These are phyloP conservation scores for Nannizziopsis barbatae DNA, from an alignment of 2,329 filamentous ascomycete species.

Conservation along the genomic window DNA sequence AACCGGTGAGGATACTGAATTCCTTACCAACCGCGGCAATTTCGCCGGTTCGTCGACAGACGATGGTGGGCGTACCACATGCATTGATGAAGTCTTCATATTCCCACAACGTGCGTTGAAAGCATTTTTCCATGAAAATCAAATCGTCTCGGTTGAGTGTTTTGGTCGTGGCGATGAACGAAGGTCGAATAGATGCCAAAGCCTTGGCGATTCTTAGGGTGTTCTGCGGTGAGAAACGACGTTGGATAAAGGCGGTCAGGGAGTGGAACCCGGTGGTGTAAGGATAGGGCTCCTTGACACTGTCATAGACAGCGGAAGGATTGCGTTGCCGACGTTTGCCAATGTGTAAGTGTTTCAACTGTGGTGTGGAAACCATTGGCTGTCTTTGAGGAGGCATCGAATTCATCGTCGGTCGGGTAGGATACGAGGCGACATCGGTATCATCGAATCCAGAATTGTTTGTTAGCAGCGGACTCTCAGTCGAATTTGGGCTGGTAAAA, in stretches of 20 bases:
- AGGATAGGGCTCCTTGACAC: conserved; percentile 79
- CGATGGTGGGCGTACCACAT: conserved; percentile 79
- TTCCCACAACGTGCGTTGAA: conserved; percentile 83
- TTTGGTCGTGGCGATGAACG: conserved; percentile 82
- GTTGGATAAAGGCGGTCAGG: conserved; percentile 67
- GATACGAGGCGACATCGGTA: conserved; percentile 19
- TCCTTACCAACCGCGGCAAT: conserved; percentile 94
- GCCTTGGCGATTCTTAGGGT: conserved; percentile 75
- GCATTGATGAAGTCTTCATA: conserved; percentile 87
- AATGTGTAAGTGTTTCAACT: conserved; percentile 31
- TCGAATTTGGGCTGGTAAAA: conserved; percentile 48
- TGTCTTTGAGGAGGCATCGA: conserved; percentile 23
- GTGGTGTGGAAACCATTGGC: conserved; percentile 34
- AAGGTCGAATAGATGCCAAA: conserved; percentile 78
- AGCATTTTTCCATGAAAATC: conserved; percentile 95
- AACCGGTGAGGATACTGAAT: conserved; percentile 89
- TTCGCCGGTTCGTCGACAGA: conserved; percentile 84
- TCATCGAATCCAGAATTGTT: conserved; percentile 35
- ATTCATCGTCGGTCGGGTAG: conserved; percentile 19
- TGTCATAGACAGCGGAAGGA: conserved; percentile 76
- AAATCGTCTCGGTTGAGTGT: conserved; percentile 81
- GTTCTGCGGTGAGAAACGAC: conserved; percentile 65
- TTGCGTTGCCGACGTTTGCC: conserved; percentile 51
- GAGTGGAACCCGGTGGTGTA: conserved; percentile 87
- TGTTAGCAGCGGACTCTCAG: conserved; percentile 42